phyloP scores from a whole-genome alignment of 2,329 filamentous ascomycete genomes.

The Colletotrichum sp. region DNA sequence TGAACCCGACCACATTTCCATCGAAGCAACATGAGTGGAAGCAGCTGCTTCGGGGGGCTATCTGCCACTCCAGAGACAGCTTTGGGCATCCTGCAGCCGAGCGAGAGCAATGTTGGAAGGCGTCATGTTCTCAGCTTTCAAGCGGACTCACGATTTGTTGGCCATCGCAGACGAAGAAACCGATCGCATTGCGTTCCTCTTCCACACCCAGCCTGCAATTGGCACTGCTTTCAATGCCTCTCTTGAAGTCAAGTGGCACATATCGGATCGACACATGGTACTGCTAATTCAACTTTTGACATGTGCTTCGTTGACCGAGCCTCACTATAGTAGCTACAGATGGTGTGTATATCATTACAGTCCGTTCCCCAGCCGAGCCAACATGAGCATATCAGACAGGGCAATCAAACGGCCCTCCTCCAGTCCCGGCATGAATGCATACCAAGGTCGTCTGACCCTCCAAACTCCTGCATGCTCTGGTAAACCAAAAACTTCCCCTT shows the following conservation, averaged over 20 bases:
- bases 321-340: conserved; percentile 15
- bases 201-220: not conserved
- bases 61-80: not conserved
- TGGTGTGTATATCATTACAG: conserved; percentile 21
- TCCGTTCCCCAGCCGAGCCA: not conserved
- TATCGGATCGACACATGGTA: not conserved
- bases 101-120: not conserved
- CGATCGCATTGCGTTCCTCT: not conserved
- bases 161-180: fast-evolving
- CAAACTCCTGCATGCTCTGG: not conserved
- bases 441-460: not conserved
- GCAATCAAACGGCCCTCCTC: not conserved
- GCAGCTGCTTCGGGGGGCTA: not conserved
- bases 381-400: not conserved
- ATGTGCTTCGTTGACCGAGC: conserved; percentile 18
- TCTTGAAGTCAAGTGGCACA: not conserved
- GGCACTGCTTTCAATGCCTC: not conserved
- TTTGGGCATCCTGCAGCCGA: not conserved
- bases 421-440: not conserved
- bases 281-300: not conserved
- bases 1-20: not conserved
- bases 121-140: not conserved
- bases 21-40: not conserved
- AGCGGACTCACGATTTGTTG: not conserved
- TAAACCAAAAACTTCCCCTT: not conserved